A percentile compares a stretch with the other conserved stretches of the same genome.
These are phyloP conservation scores for Penicillium sp. DNA, from an alignment of 2,329 filamentous ascomycete genomes.

Conservation along the genomic window DNA sequence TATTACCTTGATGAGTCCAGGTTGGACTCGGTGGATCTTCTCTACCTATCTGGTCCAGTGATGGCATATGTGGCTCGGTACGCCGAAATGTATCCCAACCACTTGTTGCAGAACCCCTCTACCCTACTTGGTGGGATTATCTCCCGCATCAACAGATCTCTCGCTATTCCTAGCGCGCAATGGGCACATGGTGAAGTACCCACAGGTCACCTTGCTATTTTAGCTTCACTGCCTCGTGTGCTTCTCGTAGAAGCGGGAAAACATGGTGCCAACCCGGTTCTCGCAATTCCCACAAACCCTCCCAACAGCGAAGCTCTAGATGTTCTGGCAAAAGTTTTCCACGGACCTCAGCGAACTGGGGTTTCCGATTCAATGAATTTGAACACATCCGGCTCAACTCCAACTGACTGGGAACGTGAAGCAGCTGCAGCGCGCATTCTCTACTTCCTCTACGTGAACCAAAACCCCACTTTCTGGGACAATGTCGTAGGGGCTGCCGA, in stretches of 20 bases:
- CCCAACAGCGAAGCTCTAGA: slow-evolving; percentile 55
- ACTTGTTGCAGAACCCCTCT: slow-evolving; percentile 47
- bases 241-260: slow-evolving; percentile 47
- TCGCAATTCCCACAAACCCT: slow-evolving; percentile 50
- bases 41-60: slow-evolving; percentile 54
- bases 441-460: slow-evolving; percentile 53
- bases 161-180: slow-evolving; percentile 44
- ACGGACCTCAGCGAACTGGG: slow-evolving; percentile 44
- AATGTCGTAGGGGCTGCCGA: slow-evolving; percentile 54
- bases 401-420: slow-evolving; percentile 45
- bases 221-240: slow-evolving; percentile 56
- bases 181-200: slow-evolving; percentile 56
- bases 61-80: slow-evolving; percentile 59
- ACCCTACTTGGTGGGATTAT: slow-evolving; percentile 46
- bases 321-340: slow-evolving; percentile 55
- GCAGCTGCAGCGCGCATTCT: slow-evolving; percentile 53
- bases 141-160: slow-evolving; percentile 45
- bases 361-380: slow-evolving; percentile 29
- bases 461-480: slow-evolving; percentile 51
- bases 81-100: slow-evolving; percentile 52
- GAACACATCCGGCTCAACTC: slow-evolving; percentile 31
- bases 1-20: slow-evolving; percentile 52
- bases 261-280: slow-evolving; percentile 43
- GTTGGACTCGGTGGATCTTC: slow-evolving; percentile 50
- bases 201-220: slow-evolving; percentile 54